Evolutionary conservation across 805 yeast species (phyloP), one percentile per base, ranked within the genome.

Genomic region (Suhomyces vadensis): DNA sequence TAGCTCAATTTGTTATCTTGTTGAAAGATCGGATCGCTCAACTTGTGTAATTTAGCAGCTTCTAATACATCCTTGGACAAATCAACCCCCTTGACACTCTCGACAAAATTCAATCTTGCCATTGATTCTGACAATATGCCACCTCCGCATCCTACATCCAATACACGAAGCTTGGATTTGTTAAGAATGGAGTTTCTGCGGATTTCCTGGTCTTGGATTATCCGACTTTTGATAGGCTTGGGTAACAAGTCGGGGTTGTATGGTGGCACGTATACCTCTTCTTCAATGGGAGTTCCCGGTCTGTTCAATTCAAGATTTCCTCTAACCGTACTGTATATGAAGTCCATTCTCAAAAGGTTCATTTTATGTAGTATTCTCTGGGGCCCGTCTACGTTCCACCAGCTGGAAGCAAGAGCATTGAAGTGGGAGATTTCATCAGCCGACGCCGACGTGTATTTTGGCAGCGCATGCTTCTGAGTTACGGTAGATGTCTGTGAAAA

Each of bases 131-230:
- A 72, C 14, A 94, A 68, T 20, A 94, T 83, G 0, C 99, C 99
- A n/a, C 99, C 99, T 14, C 99, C 99, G 63, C 99, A 94, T 1
- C 99, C 99, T 42, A 94, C 82, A 60, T 94, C 99, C 44, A 94
- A 67, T 1, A 82, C 90, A 11, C 64, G 61, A 41, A 81, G 68
- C 37, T 74, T 66, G 43, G 75, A 52, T 3, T 60, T 47, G 3
- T 43, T 46, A 33, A 67, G 64, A 22, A 67, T 56, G 27, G 64
- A 65, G 7, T 71, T 73, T 44, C 78, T 59, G 37, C 73, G 71
- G 13, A 54, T 45, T 19, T 79, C 80, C 45, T 81, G 82, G 45
- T 83, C 85, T 19, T 49, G 48, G 8, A 68, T 45, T 8, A 85
- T 80, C 35, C 71, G 72, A 4, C 59, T 46, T 21, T 77, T 65